Evolutionary conservation across 2,329 filamentous ascomycete genomes (phyloP), one percentile per base, ranked within the genome.

Genomic region (Fusarium oxysporum): DNA sequence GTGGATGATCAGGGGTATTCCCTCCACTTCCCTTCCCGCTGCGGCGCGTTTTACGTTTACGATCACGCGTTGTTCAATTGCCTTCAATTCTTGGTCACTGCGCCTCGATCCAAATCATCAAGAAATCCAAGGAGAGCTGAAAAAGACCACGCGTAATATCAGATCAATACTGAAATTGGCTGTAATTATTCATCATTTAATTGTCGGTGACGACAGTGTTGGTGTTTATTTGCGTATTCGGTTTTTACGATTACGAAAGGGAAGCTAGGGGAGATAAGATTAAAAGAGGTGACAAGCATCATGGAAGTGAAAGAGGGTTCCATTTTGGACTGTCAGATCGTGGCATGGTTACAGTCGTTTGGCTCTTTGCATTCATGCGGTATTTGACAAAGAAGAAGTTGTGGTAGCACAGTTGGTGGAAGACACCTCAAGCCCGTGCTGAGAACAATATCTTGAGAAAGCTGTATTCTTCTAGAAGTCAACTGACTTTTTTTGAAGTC

Each of bases 211-310:
- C 44, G 41, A 48, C 44, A 40, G 14, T 44, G 25, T 21, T 65
- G 43, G 37, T 54, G 8, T 32, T 53, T 33, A 51, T 70, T 53
- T 54, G 53, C 69, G 69, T 71, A 71, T 71, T 71, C 69, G 69
- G 68, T 8, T 71, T 72, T 64, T 71, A 72, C 70, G 70, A 72
- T 72, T 72, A 73, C 70, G 70, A 72, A 28, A 28, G 33, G 3
- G 9, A 28, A 44, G 37, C 35, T 50, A 44, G 16, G 56, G 16
- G 40, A 32, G 38, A 58, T 38, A 51, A 58, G 55, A 50, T 51
- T 56, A 56, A 38, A n/a, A 11, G 14, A 32, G n/a, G 35, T 33
- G 37, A 43, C 51, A 32, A 30, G 35, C 37, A 43, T 56, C 25
- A 44, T 56, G 38, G 37, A 44, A 19, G 43, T 38, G 13, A 28